Evolutionary conservation across 805 yeast genomes (phyloP).

Genomic region (Suhomyces xylopsoci): DNA sequence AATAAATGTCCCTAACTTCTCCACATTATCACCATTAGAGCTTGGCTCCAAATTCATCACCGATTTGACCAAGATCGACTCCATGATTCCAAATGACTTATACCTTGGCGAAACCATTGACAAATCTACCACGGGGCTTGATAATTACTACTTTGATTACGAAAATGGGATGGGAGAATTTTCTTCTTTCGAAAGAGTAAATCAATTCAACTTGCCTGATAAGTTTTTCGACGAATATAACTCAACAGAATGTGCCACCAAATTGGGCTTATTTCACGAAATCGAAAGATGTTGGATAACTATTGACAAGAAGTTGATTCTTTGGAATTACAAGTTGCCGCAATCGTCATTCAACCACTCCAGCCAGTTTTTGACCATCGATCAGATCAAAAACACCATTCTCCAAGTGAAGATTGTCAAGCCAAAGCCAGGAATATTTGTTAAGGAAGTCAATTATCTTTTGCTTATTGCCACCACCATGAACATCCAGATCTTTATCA

Average conservation of each 20-base stretch:
- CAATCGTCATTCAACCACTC: constrained; percentile 43
- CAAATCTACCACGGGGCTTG: constrained; percentile 44
- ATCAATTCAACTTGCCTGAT: constrained; percentile 74
- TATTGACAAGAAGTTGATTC: constrained; percentile 71
- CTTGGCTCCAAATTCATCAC: constrained; percentile 65
- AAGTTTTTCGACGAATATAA: constrained; percentile 70
- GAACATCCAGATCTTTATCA: constrained; percentile 73
- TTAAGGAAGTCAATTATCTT: constrained; percentile 69
- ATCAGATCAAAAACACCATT: constrained; percentile 76
- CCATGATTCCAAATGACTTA: constrained; percentile 53
- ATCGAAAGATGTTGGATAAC: constrained; percentile 83
- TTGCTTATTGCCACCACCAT: constrained; percentile 76
- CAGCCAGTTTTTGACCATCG: constrained; percentile 72
- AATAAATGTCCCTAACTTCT: constrained; percentile 47
- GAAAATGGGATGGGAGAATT: constrained; percentile 48
- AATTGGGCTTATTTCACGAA: constrained; percentile 81
- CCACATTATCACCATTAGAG: constrained; percentile 50
- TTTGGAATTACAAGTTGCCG: constrained; percentile 76
- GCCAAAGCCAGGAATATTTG: constrained; percentile 80
- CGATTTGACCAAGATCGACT: constrained; percentile 55
- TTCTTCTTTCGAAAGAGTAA: constrained; percentile 74
- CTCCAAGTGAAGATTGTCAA: constrained; percentile 71
- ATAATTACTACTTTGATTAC: constrained; percentile 58
- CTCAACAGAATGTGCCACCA: constrained; percentile 60
- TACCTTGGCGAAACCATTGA: constrained; percentile 58